These are phyloP conservation scores for Rhazya stricta DNA, from an alignment of 257 asterid species.

Conservation along the genomic window DNA sequence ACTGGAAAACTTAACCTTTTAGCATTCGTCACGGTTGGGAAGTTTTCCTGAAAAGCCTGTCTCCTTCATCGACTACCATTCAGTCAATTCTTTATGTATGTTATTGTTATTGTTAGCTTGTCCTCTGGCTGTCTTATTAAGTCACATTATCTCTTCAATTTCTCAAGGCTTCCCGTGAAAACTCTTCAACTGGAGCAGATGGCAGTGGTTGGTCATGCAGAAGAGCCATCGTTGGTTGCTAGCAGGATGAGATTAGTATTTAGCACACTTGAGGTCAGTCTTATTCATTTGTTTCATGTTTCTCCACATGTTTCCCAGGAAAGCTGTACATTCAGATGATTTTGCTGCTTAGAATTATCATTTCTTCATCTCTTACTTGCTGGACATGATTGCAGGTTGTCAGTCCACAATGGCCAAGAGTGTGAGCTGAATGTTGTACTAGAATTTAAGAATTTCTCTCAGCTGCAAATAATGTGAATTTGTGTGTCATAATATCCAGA, in stretches of 20 bases:
- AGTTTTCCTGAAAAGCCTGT: background rate
- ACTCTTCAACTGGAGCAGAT: slow-evolving; percentile 91
- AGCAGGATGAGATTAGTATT: slow-evolving; percentile 91
- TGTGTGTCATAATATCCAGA: background rate
- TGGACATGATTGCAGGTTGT: slow-evolving; percentile 53
- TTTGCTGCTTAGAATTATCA: background rate
- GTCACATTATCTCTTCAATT: slow-evolving; percentile 6
- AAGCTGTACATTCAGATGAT: background rate
- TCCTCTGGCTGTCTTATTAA: background rate
- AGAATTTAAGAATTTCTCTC: background rate
- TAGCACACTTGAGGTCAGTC: slow-evolving; percentile 83
- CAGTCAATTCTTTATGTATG: background rate
- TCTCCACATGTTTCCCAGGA: slow-evolving; percentile 11
- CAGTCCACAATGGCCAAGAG: slow-evolving; percentile 95
- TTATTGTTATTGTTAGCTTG: too few relatives aligned
- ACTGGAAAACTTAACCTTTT: too few relatives aligned
- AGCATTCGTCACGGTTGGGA: too few relatives aligned
- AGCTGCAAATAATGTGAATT: background rate
- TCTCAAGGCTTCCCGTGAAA: slow-evolving; percentile 89
- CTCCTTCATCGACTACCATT: background rate
- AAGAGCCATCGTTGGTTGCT: slow-evolving; percentile 85
- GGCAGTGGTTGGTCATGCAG: slow-evolving; percentile 76
- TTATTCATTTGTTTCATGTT: background rate
- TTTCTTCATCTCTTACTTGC: background rate
- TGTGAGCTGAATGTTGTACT: slow-evolving; percentile 21